Base-by-base conservation (phyloP, 805 yeast genomes). In the Blastobotrys attinorum region DNA sequence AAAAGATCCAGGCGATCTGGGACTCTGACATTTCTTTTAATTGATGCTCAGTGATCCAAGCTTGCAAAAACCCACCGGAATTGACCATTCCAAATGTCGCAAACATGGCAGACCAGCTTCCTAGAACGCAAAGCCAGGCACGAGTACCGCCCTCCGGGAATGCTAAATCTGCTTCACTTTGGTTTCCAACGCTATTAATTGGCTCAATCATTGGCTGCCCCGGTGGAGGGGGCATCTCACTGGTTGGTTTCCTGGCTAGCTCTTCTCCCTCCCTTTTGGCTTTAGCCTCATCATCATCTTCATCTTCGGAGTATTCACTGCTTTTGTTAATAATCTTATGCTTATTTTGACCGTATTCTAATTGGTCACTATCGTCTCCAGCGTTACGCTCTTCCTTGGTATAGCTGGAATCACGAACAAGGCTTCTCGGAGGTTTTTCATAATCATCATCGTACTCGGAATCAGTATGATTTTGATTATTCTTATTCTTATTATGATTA, bases 1-100 rank as follows among this genome's bases (percentile, higher is more conserved):
- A 72, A 55, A 83, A 83, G 45, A 83, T 74, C 92, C 90, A 83
- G 1, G 85, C 76, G 3, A 81, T 66, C 2, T 75, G 59, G 17
- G 79, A 67, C 13, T 76, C 66, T 13, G 71, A 58, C 18, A 68
- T 58, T 27, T 66, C 50, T 4, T 56, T 54, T 45, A 83, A 64
- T 47, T 77, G 79, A 54, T 80, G 72, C 15, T 61, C 59, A 2
- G 75, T 62, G 1, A 82, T 70, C 57, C 77, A 81, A 0, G 84
- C 75, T 59, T 82, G 84, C 32, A 82, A 67, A 0, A 79, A 81
- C 43, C 88, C 87, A 10, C 75, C 69, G 0, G 83, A 63, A 55
- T 82, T 83, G 61, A 79, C 67, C 22, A 83, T 50, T 1, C 94
- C 94, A 55, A 81, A 75, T 3, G 75, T 68, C 35, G 75, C 72